Conservation (phyloP, 2,329 filamentous ascomycete genomes). For the Colletotrichum sp. region DNA sequence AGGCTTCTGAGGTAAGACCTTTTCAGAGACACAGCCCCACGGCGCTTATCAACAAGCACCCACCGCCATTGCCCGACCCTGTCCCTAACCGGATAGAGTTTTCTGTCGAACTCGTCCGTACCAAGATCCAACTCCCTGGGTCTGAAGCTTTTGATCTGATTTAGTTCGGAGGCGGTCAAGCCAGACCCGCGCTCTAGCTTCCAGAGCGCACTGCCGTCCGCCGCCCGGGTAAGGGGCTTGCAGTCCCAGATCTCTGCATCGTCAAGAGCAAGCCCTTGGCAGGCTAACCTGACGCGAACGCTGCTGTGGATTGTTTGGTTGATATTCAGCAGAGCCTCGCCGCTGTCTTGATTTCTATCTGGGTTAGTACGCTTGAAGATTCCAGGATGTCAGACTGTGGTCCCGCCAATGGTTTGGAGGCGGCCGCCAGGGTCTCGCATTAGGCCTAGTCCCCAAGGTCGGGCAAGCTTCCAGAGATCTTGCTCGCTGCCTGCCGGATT, state of each 20-base stretch:
- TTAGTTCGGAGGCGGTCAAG: conserved; percentile 29
- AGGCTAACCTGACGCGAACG: conserved; percentile 56
- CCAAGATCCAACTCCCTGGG: conserved; percentile 32
- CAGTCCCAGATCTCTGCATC: conserved; percentile 52
- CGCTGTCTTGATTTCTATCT: conserved; percentile 37
- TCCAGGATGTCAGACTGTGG: conserved; percentile 49
- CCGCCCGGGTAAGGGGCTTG: conserved; percentile 36
- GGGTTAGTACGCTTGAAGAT: conserved; percentile 51
- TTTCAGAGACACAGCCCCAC: conserved; percentile 42
- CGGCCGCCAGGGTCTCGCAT: conserved; percentile 44
- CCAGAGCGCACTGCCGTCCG: conserved; percentile 40
- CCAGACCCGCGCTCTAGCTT: conserved; percentile 37
- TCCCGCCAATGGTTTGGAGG: conserved; percentile 49
- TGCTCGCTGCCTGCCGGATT: conserved; percentile 28
- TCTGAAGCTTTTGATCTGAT: conserved; percentile 36
- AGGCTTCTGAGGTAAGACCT: conserved; percentile 55
- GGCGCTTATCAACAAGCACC: conserved; percentile 51
- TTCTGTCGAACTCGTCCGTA: conserved; percentile 21
- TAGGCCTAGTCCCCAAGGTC: conserved; percentile 51
- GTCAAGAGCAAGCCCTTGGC: conserved; percentile 53
- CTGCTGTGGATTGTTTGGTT: conserved; percentile 61
- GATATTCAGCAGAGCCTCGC: conserved; percentile 52
- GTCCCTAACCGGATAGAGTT: conserved; percentile 24
- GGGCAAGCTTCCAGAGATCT: conserved; percentile 37
- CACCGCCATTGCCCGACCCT: conserved; percentile 53